Evolutionary conservation across 768 basidiomycete genomes (phyloP).

Genomic region (Tricholoma sp.): DNA sequence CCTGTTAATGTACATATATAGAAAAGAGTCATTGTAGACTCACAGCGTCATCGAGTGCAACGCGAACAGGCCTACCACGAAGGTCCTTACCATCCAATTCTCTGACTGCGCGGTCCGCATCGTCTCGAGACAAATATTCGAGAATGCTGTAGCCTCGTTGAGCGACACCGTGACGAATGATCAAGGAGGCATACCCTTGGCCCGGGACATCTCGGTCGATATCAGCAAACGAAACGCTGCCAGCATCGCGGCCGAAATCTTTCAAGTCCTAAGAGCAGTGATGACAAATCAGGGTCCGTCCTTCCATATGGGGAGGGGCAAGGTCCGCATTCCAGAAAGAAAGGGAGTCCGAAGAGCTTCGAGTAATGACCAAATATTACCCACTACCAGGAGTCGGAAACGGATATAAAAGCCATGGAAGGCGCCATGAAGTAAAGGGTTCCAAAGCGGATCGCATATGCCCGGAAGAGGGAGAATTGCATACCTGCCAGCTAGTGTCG

Average conservation of each 20-base stretch:
- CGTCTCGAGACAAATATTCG: conserved; percentile 84
- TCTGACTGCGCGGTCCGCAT: conserved; percentile 91
- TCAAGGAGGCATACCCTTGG: conserved; percentile 63
- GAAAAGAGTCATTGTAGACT: conserved; percentile 14
- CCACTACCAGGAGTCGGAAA: conserved; percentile 9
- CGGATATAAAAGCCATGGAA: conserved; percentile 17
- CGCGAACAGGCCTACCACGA: conserved; percentile 75
- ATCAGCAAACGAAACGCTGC: conserved; percentile 91
- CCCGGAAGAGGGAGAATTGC: conserved; percentile 31
- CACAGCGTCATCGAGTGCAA: conserved; percentile 61
- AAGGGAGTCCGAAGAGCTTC: conserved; percentile 5
- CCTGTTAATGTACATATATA: conserved; percentile 4
- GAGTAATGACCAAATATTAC: conserved; percentile 11
- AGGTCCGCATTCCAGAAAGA: conserved; percentile 16
- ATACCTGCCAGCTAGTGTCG: conserved; percentile 99
- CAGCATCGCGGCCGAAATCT: conserved; percentile 93
- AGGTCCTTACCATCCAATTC: conserved; percentile 85
- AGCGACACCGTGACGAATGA: not conserved
- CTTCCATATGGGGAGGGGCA: conserved; percentile 22
- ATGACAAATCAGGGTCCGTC: conserved; percentile 40
- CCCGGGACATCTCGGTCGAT: conserved; percentile 84
- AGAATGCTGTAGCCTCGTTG: conserved; percentile 55
- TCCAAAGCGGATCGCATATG: conserved; percentile 14
- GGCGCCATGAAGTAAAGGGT: conserved; percentile 18
- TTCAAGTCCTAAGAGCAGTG: conserved; percentile 82